Evolutionary conservation across 1,139 yeast species (phyloP), one percentile per base, ranked within the genome.

Genomic region (Williopsis jadinii): DNA sequence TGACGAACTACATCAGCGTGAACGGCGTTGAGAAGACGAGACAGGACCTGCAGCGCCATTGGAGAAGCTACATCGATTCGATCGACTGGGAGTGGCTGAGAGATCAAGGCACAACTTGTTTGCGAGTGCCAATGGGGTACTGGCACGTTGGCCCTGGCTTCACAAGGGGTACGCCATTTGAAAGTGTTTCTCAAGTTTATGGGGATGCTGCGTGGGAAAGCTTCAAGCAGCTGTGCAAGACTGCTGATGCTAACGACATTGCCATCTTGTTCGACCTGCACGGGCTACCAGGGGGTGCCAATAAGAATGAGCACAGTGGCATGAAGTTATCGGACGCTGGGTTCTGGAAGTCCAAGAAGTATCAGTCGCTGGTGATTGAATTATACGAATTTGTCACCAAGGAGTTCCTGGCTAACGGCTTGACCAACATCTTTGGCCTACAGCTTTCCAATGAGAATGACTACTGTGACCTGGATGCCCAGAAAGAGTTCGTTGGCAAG

Each of bases 201-300:
- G 51, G 55, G 29, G 73, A 75, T 52, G 83, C 95, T 0, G 83
- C 95, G 0, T 90, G 97, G 97, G 58, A 59, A 11, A 66, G 68
- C 24, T 68, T 81, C 50, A 58, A 54, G 42, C 37, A 49, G 1
- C 37, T 64, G 15, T 52, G 63, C 24, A 36, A 38, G 1, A 55
- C 43, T 32, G 69, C 69, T 3, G 42, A 41, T 3, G 48, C 56
- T 36, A 24, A 65, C 53, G 68, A 72, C 27, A 90, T 92, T 47
- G 84, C 88, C 9, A 80, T 90, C 1, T 55, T 92, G 43, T 73
- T 90, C 10, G 98, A 92, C 61, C 58, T 92, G 36, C 98, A 92
- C 61, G 97, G 85, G 0, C 62, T 92, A 27, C 97, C 97, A 2
- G 88, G 86, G 11, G 97, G 97, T 34, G 97, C 97, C 28, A 92